Base-by-base conservation (phyloP, 352 stramenopile genomes). In the Phytophthora cryptogea region DNA sequence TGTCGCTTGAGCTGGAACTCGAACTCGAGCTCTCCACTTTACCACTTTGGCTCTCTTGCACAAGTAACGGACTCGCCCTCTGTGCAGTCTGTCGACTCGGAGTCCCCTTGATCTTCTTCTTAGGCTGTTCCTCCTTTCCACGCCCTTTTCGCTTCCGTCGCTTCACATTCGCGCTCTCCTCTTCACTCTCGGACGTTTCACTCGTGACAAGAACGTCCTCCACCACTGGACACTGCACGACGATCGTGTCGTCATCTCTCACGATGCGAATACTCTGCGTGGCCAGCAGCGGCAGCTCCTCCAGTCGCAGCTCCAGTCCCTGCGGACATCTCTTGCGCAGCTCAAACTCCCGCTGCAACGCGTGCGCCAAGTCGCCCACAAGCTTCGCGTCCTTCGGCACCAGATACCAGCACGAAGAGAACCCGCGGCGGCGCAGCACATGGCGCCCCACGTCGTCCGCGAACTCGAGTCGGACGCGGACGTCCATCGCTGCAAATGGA, bases 391-490 rank as follows among this genome's bases (percentile, higher is more conserved):
- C 59, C 1, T n/a, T 37, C 10, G 84, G 76, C 8, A 93, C 40
- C 16, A 91, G 59, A 49, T 81, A 91, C 81, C 81, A 93, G 57
- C 84, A 91, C 13, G 74, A 64, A 23, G 66, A 64, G 54, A 89
- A 90, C 0, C 81, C 81, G 40, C 71, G 75, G 0, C 53, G 54
- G 7, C 72, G 74, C 50, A 68, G 63, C 49, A 93, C 52, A 23
- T 83, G 68, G 28, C 62, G 64, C 31, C 48, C 76, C 17, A 90
- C 52, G 8, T 80, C 80, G 27, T 86, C 80, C 26, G 42, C 50
- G 49, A 93, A 91, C 53, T 83, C 67, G 32, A 93, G 63, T 36
- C 76, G 76, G 16, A 70, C 39, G 5, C 62, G 49, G 16, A 55
- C 50, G 4, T 70, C 40, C 54, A 54, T 62, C 23, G 23, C 28